These are phyloP conservation scores for Entomophthora muscae DNA, from an alignment of 371 early-diverging fungal genomes.

Conservation along the genomic window DNA sequence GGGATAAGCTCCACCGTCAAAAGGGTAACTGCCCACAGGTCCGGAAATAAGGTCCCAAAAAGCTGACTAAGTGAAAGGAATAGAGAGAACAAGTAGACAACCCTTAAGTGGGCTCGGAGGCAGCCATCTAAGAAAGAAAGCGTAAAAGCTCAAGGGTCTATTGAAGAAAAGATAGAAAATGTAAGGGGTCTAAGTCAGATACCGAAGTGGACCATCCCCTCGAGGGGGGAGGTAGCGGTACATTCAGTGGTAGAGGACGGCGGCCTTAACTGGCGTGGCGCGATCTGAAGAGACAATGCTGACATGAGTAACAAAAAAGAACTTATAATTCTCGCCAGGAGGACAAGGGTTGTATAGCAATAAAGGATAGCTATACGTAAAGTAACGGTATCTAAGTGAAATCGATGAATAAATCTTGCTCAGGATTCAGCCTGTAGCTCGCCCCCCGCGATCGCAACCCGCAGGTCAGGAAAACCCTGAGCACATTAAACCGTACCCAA, in stretches of 20 bases:
- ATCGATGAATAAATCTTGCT: background rate
- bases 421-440: no score
- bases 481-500: background rate
- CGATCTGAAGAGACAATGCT: background rate
- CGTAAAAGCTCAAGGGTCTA: background rate
- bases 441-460: no score
- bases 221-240: background rate
- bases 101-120: background rate
- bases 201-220: background rate
- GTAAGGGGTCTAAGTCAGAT: background rate
- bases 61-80: background rate
- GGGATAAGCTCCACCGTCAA: conserved; percentile 4
- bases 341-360: background rate
- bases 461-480: background rate
- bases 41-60: background rate
- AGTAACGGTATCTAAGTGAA: background rate
- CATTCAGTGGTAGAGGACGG: background rate
- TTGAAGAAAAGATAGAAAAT: background rate
- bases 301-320: background rate
- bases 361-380: no score
- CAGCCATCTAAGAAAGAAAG: background rate
- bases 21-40: conserved; percentile 1
- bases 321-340: background rate
- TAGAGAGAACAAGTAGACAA: background rate
- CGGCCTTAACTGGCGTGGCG: no score